phyloP scores from a whole-genome alignment of 78 protist genomes.

The slime mould (Dictyostelium discoideum) region dicty_2.7 NC_007088.5:6619501-6620000 shows the following conservation, averaged over 20 bases:
- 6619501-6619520: background rate
- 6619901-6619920: constrained; percentile 90
- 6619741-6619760: constrained; percentile 78
- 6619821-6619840: constrained; percentile 86
- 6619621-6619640: constrained; percentile 79
- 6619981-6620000: constrained; percentile 84
- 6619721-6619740: constrained; percentile 78
- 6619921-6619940: constrained; percentile 81
- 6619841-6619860: constrained; percentile 89
- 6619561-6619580: background rate
- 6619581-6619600: background rate
- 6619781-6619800: constrained; percentile 89
- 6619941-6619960: constrained; percentile 86
- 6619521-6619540: constrained; percentile 3
- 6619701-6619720: constrained; percentile 83
- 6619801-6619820: constrained; percentile 85
- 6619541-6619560: background rate
- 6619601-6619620: constrained; percentile 73
- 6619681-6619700: constrained; percentile 94
- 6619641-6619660: constrained; percentile 87
- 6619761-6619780: constrained; percentile 77
- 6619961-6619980: constrained; percentile 85
- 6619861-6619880: constrained; percentile 87
- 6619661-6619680: constrained; percentile 86
- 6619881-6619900: constrained; percentile 86